Base-by-base conservation (phyloP, 2,329 filamentous ascomycete genomes). In the Arthrobotrys conoides region DNA sequence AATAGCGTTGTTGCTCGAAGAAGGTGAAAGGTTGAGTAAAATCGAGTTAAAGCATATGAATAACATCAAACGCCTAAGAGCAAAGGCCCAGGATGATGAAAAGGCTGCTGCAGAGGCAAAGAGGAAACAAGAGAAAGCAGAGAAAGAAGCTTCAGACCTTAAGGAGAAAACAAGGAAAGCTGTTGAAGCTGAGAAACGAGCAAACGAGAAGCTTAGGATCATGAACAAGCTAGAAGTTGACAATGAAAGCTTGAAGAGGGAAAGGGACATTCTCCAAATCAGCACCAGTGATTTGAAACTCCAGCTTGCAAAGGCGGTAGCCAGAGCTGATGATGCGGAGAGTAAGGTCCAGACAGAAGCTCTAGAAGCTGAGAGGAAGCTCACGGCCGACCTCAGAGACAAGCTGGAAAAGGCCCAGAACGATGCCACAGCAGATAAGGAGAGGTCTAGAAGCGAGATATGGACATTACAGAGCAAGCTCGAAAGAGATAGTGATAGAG, bases 1-100 rank as follows among this genome's bases (percentile, higher is more conserved):
- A 83, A 96, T 98, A 82, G 93, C 94, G 1, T 86, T 94, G 57
- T 86, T 99, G 12, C 92, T 99, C 87, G 91, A 97, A 81, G 96
- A 99, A 85, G 96, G 96, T 0, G 92, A 96, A 82, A 94, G 92
- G 81, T 87, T 98, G 8, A 94, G 93, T 0, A 92, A 91, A 81
- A 92, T 89, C 0, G 96, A 99, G 83, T 89, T 97, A 84, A 93
- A 94, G 82, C 91, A 96, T 80, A 88, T 95, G 78, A 89, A 89
- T 5, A 91, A 91, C 3, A 92, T 98, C 82, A 97, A 96, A 84
- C 94, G 93, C 82, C 85, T 98, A 75, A 89, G 91, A 51, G 86
- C 87, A 22, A 91, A 92, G 82, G 84, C 92, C 14, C 85, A 88
- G 10, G 89, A 92, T 59, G 88, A 89, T 41, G 92, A 93, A 79